Base-by-base conservation (phyloP, 805 yeast species). In the Yamadazyma ubonensis region DNA sequence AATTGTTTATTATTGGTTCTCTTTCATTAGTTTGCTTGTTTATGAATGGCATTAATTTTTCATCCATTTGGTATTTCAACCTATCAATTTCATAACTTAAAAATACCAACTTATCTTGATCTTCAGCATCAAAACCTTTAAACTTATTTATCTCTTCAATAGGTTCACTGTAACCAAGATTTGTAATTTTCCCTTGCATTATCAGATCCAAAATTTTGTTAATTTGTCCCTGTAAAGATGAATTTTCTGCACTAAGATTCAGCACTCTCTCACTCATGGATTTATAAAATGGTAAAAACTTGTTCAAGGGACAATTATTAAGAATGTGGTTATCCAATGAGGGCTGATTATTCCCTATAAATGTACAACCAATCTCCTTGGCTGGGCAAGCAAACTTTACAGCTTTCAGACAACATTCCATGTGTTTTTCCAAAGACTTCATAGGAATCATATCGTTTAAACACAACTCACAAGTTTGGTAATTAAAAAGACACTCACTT, bases 111-210 rank as follows among this genome's bases (percentile, higher is more conserved):
- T 55, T 59, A 39, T 62, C 64, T 31, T 57, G 63, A 34, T 50
- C 59, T 1, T 31, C 29, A 23, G 51, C 52, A 18, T 50, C 50
- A 11, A 45, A 39, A 8, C 52, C 48, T 28, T 49, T 47, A 31
- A 52, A 47, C 35, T 52, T 50, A 33, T 58, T 57, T 38, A 75
- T 63, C 44, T 75, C 81, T 49, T 75, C 78, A 7, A 73, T 46
- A 3, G 69, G 67, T 35, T 71, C 66, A 26, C 65, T 59, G 48
- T 70, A 72, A 0, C 81, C 81, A 15, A 75, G 49, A 46, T 75
- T 76, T 1, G 77, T 69, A 15, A 75, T 55, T 46, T 66, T 73
- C 0, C 81, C 81, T 40, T 70, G 78, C 1, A 70, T 57, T 4
- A 75, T 61, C 22, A 75, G 67, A 48, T 71, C 72, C 44, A 76